Percentiles rank a stretch among this genome's conserved stretches.
Conservation (phyloP, 129 eudicot genomes). For the Flaveria ramosissima region DNA sequence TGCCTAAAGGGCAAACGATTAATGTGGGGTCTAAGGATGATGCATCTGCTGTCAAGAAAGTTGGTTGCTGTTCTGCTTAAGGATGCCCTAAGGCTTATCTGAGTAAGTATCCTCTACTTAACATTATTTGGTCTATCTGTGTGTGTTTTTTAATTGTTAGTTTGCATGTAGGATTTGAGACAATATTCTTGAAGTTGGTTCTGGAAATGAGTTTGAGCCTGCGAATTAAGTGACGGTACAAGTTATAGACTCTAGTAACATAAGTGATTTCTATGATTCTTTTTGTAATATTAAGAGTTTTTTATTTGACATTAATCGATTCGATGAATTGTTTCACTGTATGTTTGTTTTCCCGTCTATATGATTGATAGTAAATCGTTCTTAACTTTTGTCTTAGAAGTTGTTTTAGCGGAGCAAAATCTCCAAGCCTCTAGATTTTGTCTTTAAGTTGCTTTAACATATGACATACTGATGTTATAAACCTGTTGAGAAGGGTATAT, state of each 20-base stretch:
- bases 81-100: not conserved
- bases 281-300: constrained; percentile 7
- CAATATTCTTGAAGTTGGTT: not conserved
- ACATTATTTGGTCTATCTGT: not conserved
- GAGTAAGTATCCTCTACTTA: constrained; percentile 8
- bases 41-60: constrained; percentile 8
- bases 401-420: not conserved
- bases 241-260: not conserved
- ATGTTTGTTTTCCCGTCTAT: not conserved
- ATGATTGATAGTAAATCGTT: not conserved
- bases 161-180: constrained; percentile 6
- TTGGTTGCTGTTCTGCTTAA: constrained; percentile 17
- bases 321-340: not conserved
- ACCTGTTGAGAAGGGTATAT: not conserved
- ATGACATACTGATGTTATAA: not conserved
- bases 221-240: not conserved
- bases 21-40: constrained; percentile 17
- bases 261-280: constrained; percentile 11
- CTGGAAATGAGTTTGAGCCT: no score
- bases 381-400: not conserved
- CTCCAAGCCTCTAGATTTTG: not conserved
- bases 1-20: constrained; percentile 20
- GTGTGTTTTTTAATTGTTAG: not conserved
- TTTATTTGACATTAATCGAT: not conserved
- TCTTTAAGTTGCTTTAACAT: not conserved